These are phyloP conservation scores for Digitaria exilis DNA, from an alignment of 202 grass and related monocot genomes.

Conservation along the genomic window DNA sequence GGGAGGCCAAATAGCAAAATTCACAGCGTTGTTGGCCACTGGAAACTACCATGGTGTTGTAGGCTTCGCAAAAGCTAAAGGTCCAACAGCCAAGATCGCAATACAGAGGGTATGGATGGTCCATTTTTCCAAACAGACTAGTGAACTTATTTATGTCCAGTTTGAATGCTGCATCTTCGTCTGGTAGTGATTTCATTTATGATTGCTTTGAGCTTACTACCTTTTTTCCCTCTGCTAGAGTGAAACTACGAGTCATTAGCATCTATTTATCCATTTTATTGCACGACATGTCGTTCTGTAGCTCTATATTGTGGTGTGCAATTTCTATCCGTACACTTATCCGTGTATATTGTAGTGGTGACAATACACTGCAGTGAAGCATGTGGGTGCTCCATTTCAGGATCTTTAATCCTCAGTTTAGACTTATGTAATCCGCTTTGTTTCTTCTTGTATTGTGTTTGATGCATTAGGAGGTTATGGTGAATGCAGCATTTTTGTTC, in stretches of 20 bases:
- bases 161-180: background rate
- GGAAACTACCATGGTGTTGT: conserved; percentile 98
- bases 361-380: background rate
- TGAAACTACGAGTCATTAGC: background rate
- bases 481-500: background rate
- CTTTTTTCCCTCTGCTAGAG: background rate
- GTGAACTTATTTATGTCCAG: conserved; percentile 8
- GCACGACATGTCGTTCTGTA: background rate
- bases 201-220: conserved; percentile 1
- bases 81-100: conserved; percentile 82
- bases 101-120: conserved; percentile 76
- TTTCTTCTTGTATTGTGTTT: background rate
- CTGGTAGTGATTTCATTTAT: background rate
- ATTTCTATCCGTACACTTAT: background rate
- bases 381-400: background rate
- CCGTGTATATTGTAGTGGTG: background rate
- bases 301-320: background rate
- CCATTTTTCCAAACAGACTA: conserved; percentile 9
- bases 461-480: background rate
- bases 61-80: conserved; percentile 92
- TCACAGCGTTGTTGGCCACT: conserved; percentile 82
- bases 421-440: background rate
- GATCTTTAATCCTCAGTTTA: background rate
- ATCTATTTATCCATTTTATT: background rate
- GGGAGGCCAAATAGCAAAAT: conserved; percentile 96